These are phyloP conservation scores for Aegilops bicornis DNA, from an alignment of 176 grass and related monocot species.

Conservation along the genomic window DNA sequence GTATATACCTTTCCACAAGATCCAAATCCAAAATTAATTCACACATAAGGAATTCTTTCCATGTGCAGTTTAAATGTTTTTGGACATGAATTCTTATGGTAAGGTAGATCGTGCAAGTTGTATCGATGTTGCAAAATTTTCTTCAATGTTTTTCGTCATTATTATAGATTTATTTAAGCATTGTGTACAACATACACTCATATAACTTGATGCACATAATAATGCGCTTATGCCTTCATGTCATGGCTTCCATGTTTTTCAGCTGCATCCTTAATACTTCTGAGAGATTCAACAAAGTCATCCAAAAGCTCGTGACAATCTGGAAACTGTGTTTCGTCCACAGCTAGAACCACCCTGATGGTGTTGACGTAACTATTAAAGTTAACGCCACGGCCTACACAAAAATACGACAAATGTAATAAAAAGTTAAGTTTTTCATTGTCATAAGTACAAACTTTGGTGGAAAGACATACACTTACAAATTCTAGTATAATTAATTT, in stretches of 20 bases:
- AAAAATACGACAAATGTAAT: neutral
- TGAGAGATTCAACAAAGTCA: conserved; percentile 68
- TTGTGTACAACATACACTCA: too few relatives aligned
- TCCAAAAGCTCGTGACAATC: conserved; percentile 66
- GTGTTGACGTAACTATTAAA: conserved; percentile 80
- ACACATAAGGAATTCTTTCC: too few relatives aligned
- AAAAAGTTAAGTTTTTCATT: neutral
- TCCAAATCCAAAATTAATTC: too few relatives aligned
- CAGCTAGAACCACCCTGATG: conserved; percentile 64
- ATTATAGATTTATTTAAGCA: too few relatives aligned
- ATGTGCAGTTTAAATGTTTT: too few relatives aligned
- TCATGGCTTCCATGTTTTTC: conserved; percentile 21
- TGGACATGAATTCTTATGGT: too few relatives aligned
- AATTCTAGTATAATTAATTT: too few relatives aligned
- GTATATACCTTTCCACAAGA: too few relatives aligned
- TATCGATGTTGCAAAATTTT: too few relatives aligned
- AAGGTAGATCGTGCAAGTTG: too few relatives aligned
- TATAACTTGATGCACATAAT: neutral
- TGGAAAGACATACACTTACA: neutral
- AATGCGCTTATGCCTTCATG: conserved; percentile 8
- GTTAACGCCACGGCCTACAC: conserved; percentile 14
- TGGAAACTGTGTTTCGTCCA: conserved; percentile 62
- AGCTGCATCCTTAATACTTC: conserved; percentile 56
- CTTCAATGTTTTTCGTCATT: too few relatives aligned
- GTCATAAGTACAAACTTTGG: neutral